Evolutionary conservation across 176 grass and related monocot species (phyloP).

Genomic region (Pontederia paniculata): DNA sequence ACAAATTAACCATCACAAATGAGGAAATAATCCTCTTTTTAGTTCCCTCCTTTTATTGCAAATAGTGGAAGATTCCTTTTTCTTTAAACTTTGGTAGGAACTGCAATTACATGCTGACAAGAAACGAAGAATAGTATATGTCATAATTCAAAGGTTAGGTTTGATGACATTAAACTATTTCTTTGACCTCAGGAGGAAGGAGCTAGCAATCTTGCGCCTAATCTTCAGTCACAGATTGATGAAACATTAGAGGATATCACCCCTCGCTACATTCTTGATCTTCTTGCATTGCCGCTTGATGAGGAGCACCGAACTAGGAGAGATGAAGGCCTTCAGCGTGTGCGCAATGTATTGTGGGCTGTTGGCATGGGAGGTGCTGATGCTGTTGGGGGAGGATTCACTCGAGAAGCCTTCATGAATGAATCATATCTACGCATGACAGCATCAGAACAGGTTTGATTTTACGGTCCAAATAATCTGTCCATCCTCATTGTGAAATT

Average conservation of each 20-base stretch:
- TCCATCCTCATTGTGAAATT: neutral
- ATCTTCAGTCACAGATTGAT: slow-evolving; percentile 73
- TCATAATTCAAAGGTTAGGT: neutral
- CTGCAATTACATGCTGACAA: too few species aligned
- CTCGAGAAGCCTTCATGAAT: slow-evolving; percentile 78
- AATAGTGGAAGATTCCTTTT: too few species aligned
- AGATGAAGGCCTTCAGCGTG: slow-evolving; percentile 71
- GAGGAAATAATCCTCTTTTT: too few species aligned
- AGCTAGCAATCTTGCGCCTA: slow-evolving; percentile 79
- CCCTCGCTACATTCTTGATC: slow-evolving; percentile 71
- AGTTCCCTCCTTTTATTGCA: too few species aligned
- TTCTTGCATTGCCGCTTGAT: slow-evolving; percentile 75
- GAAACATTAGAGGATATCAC: slow-evolving; percentile 92
- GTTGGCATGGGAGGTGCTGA: slow-evolving; percentile 57
- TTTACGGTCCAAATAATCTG: neutral
- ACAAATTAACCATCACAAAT: slow-evolving; percentile 4
- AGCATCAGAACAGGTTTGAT: slow-evolving; percentile 61
- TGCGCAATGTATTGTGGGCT: slow-evolving; percentile 79
- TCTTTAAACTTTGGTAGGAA: too few species aligned
- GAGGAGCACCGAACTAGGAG: slow-evolving; percentile 40
- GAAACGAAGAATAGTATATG: too few species aligned
- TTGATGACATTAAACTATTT: neutral
- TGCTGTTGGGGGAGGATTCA: slow-evolving; percentile 85
- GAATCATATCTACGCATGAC: slow-evolving; percentile 82
- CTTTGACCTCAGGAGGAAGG: slow-evolving; percentile 58